phyloP scores from a whole-genome alignment of 129 eudicot species.

The Artemisia annua region DNA sequence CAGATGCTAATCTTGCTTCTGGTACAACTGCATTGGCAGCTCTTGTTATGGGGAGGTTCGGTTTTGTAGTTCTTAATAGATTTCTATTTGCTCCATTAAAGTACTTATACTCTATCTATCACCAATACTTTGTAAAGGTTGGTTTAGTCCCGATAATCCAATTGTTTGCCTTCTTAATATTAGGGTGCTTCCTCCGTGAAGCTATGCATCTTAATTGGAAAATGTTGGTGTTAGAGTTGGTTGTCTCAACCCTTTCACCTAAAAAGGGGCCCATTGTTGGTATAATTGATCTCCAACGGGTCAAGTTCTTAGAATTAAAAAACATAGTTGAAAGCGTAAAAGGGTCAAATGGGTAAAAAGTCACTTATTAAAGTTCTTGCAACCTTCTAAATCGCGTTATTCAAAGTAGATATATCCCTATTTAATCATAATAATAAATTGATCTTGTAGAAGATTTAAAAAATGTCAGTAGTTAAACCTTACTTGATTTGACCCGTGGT shows the following conservation, averaged over 20 bases:
- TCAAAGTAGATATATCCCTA: not conserved
- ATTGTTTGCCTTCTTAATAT: not conserved
- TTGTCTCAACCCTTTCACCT: not conserved
- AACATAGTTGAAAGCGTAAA: too few relatives aligned
- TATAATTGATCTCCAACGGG: not conserved
- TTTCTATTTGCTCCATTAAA: slow-evolving; percentile 4
- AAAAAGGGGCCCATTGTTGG: not conserved
- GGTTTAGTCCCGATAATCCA: slow-evolving; percentile 1
- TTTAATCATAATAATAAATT: too few relatives aligned
- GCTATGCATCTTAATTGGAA: not conserved
- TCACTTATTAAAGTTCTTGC: too few relatives aligned
- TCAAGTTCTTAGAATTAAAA: too few relatives aligned
- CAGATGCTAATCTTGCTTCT: slow-evolving; percentile 85
- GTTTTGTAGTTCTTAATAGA: not conserved
- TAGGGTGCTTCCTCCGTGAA: not conserved
- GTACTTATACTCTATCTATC: not conserved
- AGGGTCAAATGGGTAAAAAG: not conserved
- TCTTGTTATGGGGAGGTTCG: slow-evolving; percentile 87
- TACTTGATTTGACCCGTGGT: not conserved
- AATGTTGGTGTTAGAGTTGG: not conserved
- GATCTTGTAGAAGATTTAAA: not conserved
- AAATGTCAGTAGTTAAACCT: not conserved
- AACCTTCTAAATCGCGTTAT: not conserved
- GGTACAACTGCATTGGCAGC: slow-evolving; percentile 97
- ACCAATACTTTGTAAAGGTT: not conserved